Evolutionary conservation across 768 basidiomycete genomes (phyloP), one percentile per base, ranked within the genome.

Genomic region (Pleurotus tuber-regium): DNA sequence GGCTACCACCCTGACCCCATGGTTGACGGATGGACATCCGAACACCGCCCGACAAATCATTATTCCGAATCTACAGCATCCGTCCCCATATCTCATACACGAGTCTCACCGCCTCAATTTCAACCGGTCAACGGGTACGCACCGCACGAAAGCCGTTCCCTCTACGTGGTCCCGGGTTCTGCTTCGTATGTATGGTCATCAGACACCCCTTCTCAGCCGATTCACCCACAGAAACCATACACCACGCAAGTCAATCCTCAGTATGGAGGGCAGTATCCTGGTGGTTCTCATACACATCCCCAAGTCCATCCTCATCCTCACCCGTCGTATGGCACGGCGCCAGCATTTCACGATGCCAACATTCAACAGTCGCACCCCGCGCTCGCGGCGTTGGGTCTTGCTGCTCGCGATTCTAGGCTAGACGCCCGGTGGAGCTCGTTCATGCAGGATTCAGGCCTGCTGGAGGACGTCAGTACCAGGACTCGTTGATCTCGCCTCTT

Each of bases 341-440:
- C 39, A 26, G 36, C 44, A n/a, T 41, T 50, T 14, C 30, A 43
- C 35, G 47, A 35, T 41, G 52, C 16, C 39, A 59, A 62, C 24
- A 51, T 59, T 6, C 60, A 59, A 25, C 60, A 68, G 14, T 63
- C 68, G 23, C 59, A 67, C 38, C 55, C 73, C 14, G 81, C 83
- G 47, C 66, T 87, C 14, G 77, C 80, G 0, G 75, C 81, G 50
- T 71, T 87, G 3, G 86, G 86, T 5, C 66, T 87, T 21, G 81
- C 82, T 4, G 69, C 83, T 8, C 69, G 79, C 19, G 76, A 77
- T 53, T 79, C 79, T 38, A 67, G 78, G 30, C 59, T 83, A 31
- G 79, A 80, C 44, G 78, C 80, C 59, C 68, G 79, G 19, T 84
- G 83, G 83, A 75, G 75, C 50, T 76, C 75, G 24, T 83, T 84